phyloP scores from a whole-genome alignment of 257 asterid genomes.

The Echium plantagineum region DNA sequence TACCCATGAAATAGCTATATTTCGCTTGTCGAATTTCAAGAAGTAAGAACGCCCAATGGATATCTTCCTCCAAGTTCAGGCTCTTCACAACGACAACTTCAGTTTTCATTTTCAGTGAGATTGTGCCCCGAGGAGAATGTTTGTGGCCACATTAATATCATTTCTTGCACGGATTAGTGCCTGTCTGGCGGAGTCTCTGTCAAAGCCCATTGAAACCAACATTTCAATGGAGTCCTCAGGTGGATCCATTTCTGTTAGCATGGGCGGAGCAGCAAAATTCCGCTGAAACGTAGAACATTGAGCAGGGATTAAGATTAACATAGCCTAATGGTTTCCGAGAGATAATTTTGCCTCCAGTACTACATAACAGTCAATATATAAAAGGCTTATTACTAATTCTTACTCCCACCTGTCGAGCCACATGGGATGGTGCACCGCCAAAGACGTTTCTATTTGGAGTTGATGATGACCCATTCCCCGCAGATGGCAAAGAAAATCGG shows the following conservation, averaged over 20 bases:
- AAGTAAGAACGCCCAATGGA: neutral
- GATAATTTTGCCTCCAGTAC: neutral
- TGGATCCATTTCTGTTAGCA: slow-evolving; percentile 14
- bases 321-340: neutral
- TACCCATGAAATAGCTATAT: neutral
- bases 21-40: neutral
- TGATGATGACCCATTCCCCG: slow-evolving; percentile 45
- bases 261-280: slow-evolving; percentile 34
- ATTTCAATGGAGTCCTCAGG: neutral
- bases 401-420: slow-evolving; percentile 50
- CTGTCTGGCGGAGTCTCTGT: slow-evolving; percentile 1
- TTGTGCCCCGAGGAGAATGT: slow-evolving; percentile 1
- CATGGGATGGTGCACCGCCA: slow-evolving; percentile 48
- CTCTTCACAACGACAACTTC: neutral
- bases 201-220: neutral
- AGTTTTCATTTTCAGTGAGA: neutral
- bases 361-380: neutral
- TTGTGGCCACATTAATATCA: neutral
- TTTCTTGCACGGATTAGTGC: slow-evolving; percentile 3
- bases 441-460: slow-evolving; percentile 48
- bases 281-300: slow-evolving; percentile 29
- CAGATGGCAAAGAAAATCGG: slow-evolving; percentile 65
- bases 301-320: neutral
- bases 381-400: slow-evolving; percentile 9
- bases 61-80: neutral